These are phyloP conservation scores for Kodamaea plutei DNA, from an alignment of 1,139 yeast species.

Conservation along the genomic window DNA sequence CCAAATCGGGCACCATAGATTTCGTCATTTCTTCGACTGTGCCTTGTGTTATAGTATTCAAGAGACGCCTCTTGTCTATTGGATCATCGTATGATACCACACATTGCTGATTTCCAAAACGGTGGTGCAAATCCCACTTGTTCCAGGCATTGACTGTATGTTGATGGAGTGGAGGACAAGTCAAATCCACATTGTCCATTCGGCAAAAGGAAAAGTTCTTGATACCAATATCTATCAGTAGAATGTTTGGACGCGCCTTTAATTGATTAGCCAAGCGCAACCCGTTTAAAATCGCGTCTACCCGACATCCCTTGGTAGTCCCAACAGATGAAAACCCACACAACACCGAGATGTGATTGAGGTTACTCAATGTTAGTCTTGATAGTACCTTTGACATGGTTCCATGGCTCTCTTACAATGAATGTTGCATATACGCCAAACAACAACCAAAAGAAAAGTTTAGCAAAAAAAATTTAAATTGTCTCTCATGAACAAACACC, in stretches of 20 bases:
- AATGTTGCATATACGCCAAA: too few species aligned
- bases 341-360: constrained; percentile 30
- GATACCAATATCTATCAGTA: constrained; percentile 38
- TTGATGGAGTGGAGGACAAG: constrained; percentile 1
- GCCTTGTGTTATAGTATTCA: constrained; percentile 22
- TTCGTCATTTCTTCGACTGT: constrained; percentile 8
- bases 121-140: constrained; percentile 24
- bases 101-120: constrained; percentile 16
- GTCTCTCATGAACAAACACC: too few species aligned
- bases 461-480: too few species aligned
- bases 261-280: constrained; percentile 13
- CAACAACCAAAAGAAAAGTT: too few species aligned
- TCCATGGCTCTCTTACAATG: too few species aligned
- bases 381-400: too few species aligned
- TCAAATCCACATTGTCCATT: constrained; percentile 14
- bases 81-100: constrained; percentile 14
- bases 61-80: constrained; percentile 24
- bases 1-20: constrained; percentile 16
- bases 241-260: constrained; percentile 16
- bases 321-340: constrained; percentile 31
- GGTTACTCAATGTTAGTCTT: constrained; percentile 8
- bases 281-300: constrained; percentile 21
- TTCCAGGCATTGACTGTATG: constrained; percentile 24
- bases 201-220: constrained; percentile 41
- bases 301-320: constrained; percentile 24